Conservation (phyloP, 1,284 basidiomycete species). For the Paramarasmius palmivorus region DNA sequence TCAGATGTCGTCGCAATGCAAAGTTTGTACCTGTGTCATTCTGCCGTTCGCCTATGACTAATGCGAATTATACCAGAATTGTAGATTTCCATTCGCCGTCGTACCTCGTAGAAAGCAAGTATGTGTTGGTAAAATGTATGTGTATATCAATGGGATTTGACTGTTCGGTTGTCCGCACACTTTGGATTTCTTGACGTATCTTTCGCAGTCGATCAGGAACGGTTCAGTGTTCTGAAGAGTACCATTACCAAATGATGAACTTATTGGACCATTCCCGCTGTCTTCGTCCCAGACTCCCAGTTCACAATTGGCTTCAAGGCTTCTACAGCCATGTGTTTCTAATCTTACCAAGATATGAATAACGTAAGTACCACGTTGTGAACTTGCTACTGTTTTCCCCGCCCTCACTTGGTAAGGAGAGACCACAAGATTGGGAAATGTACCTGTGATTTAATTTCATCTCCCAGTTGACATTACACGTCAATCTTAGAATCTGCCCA, state of each 20-base stretch:
- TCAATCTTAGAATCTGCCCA: too few species aligned
- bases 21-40: slow-evolving; percentile 49
- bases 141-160: background rate
- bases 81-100: slow-evolving; percentile 19
- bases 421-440: too few species aligned
- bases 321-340: too few species aligned
- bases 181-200: background rate
- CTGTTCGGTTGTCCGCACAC: background rate
- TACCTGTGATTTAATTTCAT: too few species aligned
- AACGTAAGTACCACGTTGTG: too few species aligned
- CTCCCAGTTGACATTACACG: too few species aligned
- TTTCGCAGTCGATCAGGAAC: slow-evolving; percentile 6
- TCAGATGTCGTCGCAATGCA: slow-evolving; percentile 91
- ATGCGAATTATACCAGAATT: slow-evolving; percentile 36
- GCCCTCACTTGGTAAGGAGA: too few species aligned
- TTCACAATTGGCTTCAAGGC: too few species aligned
- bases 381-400: too few species aligned
- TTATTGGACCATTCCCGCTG: background rate
- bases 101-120: background rate
- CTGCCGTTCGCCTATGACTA: slow-evolving; percentile 3
- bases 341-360: too few species aligned
- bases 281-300: too few species aligned
- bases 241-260: background rate
- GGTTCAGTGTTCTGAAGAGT: background rate
- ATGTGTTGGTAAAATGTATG: background rate